A percentile compares a stretch with the other conserved stretches of the same genome.
phyloP scores from a whole-genome alignment of 75 land plant species.

The Picea sitchensis region DNA sequence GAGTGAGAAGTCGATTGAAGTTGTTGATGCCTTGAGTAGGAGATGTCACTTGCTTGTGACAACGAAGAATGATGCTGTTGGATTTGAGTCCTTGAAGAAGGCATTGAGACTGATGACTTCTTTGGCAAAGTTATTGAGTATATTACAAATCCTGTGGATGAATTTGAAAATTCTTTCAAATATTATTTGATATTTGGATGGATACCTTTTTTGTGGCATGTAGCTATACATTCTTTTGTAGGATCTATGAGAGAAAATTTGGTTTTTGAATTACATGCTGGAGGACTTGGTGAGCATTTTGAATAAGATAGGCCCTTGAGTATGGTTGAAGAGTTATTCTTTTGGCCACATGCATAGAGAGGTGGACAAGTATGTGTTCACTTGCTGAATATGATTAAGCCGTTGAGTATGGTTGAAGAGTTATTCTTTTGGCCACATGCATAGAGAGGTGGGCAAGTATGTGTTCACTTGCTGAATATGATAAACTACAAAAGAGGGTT shows the following conservation, averaged over 20 bases:
- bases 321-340: conserved; percentile 6
- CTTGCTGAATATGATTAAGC: too few species aligned
- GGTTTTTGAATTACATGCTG: conserved; percentile 10
- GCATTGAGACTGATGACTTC: conserved; percentile 1
- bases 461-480: conserved; percentile 7
- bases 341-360: too few species aligned
- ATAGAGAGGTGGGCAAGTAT: conserved; percentile 4
- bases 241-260: neutral
- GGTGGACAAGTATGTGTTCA: too few species aligned
- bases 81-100: conserved; percentile 16
- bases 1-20: conserved; percentile 5
- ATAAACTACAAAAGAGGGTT: conserved; percentile 2
- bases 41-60: neutral
- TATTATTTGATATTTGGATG: conserved; percentile 1
- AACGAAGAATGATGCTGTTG: neutral
- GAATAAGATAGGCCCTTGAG: conserved; percentile 18
- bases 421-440: conserved; percentile 22
- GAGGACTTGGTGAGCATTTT: conserved; percentile 26
- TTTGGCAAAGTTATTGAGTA: neutral
- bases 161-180: neutral
- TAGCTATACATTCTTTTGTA: conserved; percentile 12
- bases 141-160: neutral
- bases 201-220: conserved; percentile 14
- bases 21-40: conserved; percentile 18
- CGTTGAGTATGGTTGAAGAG: too few species aligned